These are phyloP conservation scores for Neonectria neomacrospora DNA, from an alignment of 2,329 filamentous ascomycete genomes.

Conservation along the genomic window DNA sequence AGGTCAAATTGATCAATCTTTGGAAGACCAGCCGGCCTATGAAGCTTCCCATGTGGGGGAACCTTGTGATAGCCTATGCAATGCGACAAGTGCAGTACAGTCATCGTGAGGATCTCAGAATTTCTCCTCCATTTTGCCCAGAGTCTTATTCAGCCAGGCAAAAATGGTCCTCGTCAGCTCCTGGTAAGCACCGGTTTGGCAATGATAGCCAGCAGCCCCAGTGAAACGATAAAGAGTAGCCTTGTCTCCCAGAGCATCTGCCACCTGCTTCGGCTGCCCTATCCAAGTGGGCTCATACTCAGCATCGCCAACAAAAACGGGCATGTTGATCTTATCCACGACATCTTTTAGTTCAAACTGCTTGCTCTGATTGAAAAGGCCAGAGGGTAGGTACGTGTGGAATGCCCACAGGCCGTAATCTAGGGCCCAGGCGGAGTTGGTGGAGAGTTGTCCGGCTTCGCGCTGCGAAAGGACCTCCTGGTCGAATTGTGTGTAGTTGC, in stretches of 20 bases:
- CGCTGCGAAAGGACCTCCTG: neutral
- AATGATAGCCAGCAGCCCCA: conserved; percentile 29
- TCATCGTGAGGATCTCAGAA: too few relatives aligned
- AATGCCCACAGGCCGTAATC: conserved; percentile 30
- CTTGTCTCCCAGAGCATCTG: conserved; percentile 25
- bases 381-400: conserved; percentile 20
- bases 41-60: too few relatives aligned
- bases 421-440: conserved; percentile 17
- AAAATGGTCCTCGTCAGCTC: conserved; percentile 24
- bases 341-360: conserved; percentile 19
- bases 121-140: conserved; percentile 2
- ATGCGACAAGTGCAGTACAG: too few relatives aligned
- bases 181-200: conserved; percentile 29
- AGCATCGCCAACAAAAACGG: conserved; percentile 28
- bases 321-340: conserved; percentile 20
- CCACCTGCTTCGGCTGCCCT: conserved; percentile 24
- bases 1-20: too few relatives aligned
- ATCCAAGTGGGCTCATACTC: conserved; percentile 19
- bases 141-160: conserved; percentile 27
- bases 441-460: neutral
- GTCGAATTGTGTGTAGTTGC: conserved; percentile 22
- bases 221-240: conserved; percentile 26
- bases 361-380: conserved; percentile 21
- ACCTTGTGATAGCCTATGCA: too few relatives aligned
- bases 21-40: too few relatives aligned